Percentiles rank a stretch among this genome's conserved stretches.
phyloP scores from a whole-genome alignment of 371 early-diverging fungal genomes.

The Circinella umbellata region DNA sequence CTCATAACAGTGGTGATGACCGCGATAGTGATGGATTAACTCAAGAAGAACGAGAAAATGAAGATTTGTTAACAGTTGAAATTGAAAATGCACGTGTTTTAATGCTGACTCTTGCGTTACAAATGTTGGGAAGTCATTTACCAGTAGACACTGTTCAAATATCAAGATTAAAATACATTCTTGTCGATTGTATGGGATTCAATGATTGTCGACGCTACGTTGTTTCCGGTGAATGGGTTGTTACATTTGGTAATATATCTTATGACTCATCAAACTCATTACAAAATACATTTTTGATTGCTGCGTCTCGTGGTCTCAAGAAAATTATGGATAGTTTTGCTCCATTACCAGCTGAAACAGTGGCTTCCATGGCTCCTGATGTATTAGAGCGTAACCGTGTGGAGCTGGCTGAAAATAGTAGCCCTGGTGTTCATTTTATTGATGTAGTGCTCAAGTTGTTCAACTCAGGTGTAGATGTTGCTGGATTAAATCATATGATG shows the following conservation, averaged over 20 bases:
- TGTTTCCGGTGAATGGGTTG: slow-evolving; percentile 34
- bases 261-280: slow-evolving; percentile 41
- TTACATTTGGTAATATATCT: slow-evolving; percentile 41
- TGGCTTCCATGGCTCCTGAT: slow-evolving; percentile 44
- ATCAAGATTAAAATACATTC: slow-evolving; percentile 42
- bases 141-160: slow-evolving; percentile 42
- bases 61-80: slow-evolving; percentile 26
- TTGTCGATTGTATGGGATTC: slow-evolving; percentile 51
- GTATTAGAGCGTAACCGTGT: slow-evolving; percentile 35
- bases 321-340: slow-evolving; percentile 59
- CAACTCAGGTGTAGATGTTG: slow-evolving; percentile 48
- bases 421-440: slow-evolving; percentile 51
- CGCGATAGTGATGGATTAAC: neutral
- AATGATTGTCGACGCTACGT: slow-evolving; percentile 39
- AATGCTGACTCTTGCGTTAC: slow-evolving; percentile 52
- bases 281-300: slow-evolving; percentile 40
- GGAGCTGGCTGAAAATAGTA: slow-evolving; percentile 48
- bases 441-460: slow-evolving; percentile 56
- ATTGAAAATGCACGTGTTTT: slow-evolving; percentile 46
- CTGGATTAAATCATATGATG: slow-evolving; percentile 47
- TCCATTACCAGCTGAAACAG: slow-evolving; percentile 46
- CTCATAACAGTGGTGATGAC: neutral
- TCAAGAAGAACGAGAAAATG: neutral
- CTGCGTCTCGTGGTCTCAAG: slow-evolving; percentile 50
- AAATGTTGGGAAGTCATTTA: slow-evolving; percentile 55